Conservation (phyloP, 2,329 filamentous ascomycete genomes). For the Fonsecaea erecta region DNA sequence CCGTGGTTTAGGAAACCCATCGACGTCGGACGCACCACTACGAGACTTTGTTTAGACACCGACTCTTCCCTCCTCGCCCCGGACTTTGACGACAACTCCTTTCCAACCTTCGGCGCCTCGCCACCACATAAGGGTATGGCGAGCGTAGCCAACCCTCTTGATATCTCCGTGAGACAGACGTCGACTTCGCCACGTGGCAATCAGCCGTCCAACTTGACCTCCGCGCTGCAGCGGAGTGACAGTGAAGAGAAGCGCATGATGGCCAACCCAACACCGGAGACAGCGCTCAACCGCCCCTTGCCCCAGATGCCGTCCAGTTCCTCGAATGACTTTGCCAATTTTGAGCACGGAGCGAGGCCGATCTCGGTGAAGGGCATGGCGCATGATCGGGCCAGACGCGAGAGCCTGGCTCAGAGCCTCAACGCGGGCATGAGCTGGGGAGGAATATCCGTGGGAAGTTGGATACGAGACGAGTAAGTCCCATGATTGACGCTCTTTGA, state of each 20-base stretch:
- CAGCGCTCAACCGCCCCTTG: constrained; percentile 29
- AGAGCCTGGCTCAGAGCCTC: constrained; percentile 66
- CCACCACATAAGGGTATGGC: constrained; percentile 43
- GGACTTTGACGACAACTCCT: constrained; percentile 45
- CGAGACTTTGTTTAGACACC: constrained; percentile 45
- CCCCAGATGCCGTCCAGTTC: constrained; percentile 39
- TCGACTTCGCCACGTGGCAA: constrained; percentile 63
- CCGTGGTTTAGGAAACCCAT: constrained; percentile 52
- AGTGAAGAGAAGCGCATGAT: constrained; percentile 45
- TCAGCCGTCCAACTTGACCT: constrained; percentile 67
- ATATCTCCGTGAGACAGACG: constrained; percentile 63
- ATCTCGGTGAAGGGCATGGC: constrained; percentile 60
- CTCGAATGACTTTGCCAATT: constrained; percentile 32
- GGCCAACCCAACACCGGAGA: constrained; percentile 26
- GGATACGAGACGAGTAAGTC: constrained; percentile 97
- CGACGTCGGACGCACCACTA: constrained; percentile 46
- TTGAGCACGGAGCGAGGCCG: constrained; percentile 57
- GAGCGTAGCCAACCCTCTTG: constrained; percentile 60
- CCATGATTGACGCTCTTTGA: neutral
- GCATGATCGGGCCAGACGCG: constrained; percentile 56
- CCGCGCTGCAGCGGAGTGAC: constrained; percentile 59
- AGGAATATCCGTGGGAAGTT: constrained; percentile 92
- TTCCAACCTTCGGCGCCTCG: constrained; percentile 48
- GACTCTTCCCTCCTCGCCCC: constrained; percentile 42
- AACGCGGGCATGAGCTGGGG: constrained; percentile 93